Conservation (phyloP, 257 asterid species). For the Osmanthus fragrans region DNA sequence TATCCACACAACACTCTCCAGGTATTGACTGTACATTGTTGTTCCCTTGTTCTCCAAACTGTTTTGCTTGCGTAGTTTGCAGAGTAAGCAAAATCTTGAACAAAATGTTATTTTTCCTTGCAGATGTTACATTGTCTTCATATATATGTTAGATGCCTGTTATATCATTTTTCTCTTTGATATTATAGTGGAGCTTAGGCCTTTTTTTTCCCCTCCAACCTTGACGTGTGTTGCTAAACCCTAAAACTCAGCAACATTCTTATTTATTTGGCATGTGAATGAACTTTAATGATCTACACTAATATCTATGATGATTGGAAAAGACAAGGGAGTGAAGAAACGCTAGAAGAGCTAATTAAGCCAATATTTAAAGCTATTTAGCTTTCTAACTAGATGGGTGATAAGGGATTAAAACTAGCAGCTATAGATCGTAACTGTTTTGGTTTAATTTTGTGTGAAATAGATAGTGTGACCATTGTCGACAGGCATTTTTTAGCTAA, state of each 20-base stretch:
- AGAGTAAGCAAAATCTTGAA: neutral
- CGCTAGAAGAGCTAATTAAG: neutral
- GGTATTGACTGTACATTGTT: neutral
- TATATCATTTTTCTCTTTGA: conserved; percentile 12
- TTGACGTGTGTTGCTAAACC: neutral
- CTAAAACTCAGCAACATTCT: neutral
- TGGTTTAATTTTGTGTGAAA: neutral
- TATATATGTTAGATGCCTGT: neutral
- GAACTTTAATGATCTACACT: neutral
- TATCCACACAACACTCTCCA: neutral
- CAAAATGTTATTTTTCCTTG: neutral
- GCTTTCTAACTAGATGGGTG: neutral
- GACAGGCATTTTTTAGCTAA: neutral
- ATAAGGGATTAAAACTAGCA: neutral
- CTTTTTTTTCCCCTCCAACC: neutral
- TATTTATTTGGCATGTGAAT: neutral
- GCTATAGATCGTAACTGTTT: neutral
- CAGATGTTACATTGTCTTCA: neutral
- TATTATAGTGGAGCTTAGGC: neutral
- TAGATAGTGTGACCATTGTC: neutral
- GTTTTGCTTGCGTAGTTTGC: neutral
- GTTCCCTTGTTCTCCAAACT: neutral
- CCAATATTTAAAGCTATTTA: neutral
- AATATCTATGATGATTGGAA: neutral
- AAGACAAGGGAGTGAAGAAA: neutral